Percentiles rank a stretch among this genome's conserved stretches.
phyloP scores from a whole-genome alignment of 1,284 basidiomycete species.

The Farysia itapuensis region DNA sequence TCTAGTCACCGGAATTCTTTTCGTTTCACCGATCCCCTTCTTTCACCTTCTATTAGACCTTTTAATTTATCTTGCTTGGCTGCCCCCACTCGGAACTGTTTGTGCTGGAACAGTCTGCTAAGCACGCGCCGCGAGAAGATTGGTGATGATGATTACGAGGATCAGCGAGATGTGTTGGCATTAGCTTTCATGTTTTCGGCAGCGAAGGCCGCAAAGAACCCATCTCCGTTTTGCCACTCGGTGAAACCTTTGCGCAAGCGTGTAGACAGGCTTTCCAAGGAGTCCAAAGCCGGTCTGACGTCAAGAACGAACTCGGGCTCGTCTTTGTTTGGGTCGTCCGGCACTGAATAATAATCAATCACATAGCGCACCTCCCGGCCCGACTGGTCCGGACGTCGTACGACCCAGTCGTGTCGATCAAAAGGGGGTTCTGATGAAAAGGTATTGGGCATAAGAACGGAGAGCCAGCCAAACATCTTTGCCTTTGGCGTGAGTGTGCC shows the following conservation, averaged over 20 bases:
- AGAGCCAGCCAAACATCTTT: slow-evolving; percentile 78
- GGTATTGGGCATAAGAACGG: slow-evolving; percentile 79
- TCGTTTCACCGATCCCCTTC: too few relatives aligned
- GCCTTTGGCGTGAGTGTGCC: slow-evolving; percentile 81
- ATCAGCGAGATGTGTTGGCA: too few relatives aligned
- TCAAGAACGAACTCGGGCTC: slow-evolving; percentile 54
- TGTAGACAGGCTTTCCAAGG: slow-evolving; percentile 33
- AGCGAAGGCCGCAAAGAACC: slow-evolving; percentile 29
- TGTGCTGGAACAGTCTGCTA: too few relatives aligned
- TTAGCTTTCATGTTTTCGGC: background rate
- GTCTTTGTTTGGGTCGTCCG: slow-evolving; percentile 45
- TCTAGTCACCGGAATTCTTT: too few relatives aligned
- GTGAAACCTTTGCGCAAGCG: slow-evolving; percentile 38
- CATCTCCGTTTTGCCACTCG: slow-evolving; percentile 46
- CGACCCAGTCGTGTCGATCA: slow-evolving; percentile 97
- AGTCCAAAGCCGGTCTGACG: slow-evolving; percentile 51
- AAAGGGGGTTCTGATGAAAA: slow-evolving; percentile 93
- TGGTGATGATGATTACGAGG: too few relatives aligned
- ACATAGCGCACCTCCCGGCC: slow-evolving; percentile 56
- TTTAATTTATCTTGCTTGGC: too few relatives aligned
- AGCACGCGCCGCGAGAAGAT: too few relatives aligned
- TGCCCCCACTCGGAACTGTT: too few relatives aligned
- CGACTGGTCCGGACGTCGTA: slow-evolving; percentile 67
- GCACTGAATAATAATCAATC: slow-evolving; percentile 57
- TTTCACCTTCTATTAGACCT: too few relatives aligned